Percentiles rank a stretch among this genome's conserved stretches.
Conservation (phyloP, 352 stramenopile genomes). For the Thalassiosira exigua region DNA sequence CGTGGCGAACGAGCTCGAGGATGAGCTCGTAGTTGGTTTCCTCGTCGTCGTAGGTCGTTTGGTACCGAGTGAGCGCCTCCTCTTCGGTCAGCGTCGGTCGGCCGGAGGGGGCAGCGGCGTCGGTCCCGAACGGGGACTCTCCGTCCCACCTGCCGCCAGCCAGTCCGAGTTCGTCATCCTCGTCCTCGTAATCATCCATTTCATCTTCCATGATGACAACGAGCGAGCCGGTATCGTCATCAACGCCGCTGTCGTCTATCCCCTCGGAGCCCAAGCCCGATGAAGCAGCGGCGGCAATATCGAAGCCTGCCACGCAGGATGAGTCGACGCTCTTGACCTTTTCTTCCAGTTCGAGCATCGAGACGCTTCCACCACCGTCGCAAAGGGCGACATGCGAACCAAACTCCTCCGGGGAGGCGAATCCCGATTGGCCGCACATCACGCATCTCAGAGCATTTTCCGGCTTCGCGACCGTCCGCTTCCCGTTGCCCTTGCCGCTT, state of each 20-base stretch:
- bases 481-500: conserved; percentile 2
- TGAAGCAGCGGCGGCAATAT: not conserved
- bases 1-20: conserved; percentile 67
- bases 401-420: conserved; percentile 88
- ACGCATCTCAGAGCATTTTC: conserved; percentile 82
- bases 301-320: conserved; percentile 31
- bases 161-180: conserved; percentile 37
- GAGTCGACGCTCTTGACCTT: conserved; percentile 19
- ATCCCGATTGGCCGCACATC: conserved; percentile 86
- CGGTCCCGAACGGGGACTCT: conserved; percentile 64
- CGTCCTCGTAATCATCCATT: conserved; percentile 35
- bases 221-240: conserved; percentile 33
- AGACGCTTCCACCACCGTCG: conserved; percentile 29
- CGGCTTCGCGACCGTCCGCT: not conserved
- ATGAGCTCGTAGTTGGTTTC: conserved; percentile 76
- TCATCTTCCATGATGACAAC: conserved; percentile 38
- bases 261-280: conserved; percentile 19
- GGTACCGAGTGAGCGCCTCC: conserved; percentile 69
- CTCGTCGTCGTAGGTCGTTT: conserved; percentile 77
- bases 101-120: conserved; percentile 48
- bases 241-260: conserved; percentile 45
- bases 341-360: conserved; percentile 37
- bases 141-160: conserved; percentile 69
- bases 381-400: conserved; percentile 66
- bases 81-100: conserved; percentile 70